phyloP scores from a whole-genome alignment of 2,329 filamentous ascomycete species.

The Alternaria longipes region DNA sequence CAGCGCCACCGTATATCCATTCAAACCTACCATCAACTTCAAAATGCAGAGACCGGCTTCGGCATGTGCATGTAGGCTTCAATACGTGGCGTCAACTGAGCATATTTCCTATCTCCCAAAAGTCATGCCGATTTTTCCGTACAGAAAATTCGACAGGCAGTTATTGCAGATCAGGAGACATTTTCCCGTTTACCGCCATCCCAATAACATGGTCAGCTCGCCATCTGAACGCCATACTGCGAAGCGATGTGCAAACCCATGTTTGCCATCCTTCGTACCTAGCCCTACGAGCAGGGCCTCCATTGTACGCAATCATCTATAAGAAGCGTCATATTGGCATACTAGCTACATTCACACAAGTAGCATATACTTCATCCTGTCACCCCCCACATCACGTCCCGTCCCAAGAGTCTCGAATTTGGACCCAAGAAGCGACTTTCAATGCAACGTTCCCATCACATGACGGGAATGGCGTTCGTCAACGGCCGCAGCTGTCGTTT shows the following conservation, averaged over 20 bases:
- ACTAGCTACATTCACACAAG: neutral
- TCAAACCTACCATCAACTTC: neutral
- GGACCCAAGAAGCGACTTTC: neutral
- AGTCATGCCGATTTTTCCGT: neutral
- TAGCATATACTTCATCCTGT: neutral
- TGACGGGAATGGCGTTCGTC: neutral
- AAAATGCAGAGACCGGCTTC: neutral
- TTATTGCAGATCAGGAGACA: neutral
- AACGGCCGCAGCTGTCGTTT: neutral
- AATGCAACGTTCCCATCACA: neutral
- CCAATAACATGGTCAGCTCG: constrained; percentile 9
- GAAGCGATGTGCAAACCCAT: neutral
- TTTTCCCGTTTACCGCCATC: constrained; percentile 2
- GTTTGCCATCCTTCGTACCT: neutral
- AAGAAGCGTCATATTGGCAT: neutral
- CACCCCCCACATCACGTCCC: constrained; percentile 1
- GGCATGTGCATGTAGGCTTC: neutral
- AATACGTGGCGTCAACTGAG: neutral
- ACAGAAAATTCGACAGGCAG: neutral
- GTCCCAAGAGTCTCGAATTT: neutral
- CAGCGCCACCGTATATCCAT: neutral
- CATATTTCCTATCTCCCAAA: neutral
- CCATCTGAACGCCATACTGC: constrained; percentile 10
- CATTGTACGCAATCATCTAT: neutral
- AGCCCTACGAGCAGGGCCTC: neutral